Percentiles rank a stretch among this genome's conserved stretches.
Conservation (phyloP, 2,329 filamentous ascomycete genomes). For the Tolypocladium inflatum region DNA sequence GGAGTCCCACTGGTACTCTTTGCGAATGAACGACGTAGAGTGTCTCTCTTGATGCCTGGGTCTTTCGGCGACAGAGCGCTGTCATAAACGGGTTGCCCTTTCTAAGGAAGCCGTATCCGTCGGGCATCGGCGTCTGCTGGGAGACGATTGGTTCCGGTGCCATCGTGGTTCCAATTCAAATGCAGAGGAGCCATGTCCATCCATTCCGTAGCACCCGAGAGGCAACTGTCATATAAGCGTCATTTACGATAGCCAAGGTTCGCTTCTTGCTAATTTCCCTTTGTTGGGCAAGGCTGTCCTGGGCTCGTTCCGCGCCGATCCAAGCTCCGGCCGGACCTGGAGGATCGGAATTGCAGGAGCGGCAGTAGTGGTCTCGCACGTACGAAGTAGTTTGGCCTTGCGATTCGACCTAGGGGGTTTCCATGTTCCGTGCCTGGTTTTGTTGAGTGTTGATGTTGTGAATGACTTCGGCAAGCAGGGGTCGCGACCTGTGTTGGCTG, state of each 20-base stretch:
- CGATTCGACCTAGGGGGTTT: not conserved
- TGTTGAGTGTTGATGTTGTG: not conserved
- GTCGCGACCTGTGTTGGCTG: not conserved
- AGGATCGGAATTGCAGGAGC: not conserved
- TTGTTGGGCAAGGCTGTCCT: not conserved
- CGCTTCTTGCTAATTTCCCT: not conserved
- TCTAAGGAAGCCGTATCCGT: slow-evolving; percentile 29
- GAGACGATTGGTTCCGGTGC: slow-evolving; percentile 12
- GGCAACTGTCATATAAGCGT: too few species aligned
- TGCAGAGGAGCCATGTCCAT: not conserved
- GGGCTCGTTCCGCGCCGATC: not conserved
- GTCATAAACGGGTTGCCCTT: slow-evolving; percentile 34
- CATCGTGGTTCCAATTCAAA: not conserved
- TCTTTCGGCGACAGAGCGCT: slow-evolving; percentile 26
- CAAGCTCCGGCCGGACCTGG: not conserved
- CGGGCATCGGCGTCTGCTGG: slow-evolving; percentile 20
- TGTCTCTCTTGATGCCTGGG: slow-evolving; percentile 18
- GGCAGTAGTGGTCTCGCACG: not conserved
- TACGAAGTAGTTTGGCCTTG: not conserved
- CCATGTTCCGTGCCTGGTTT: not conserved
- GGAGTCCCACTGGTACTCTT: slow-evolving; percentile 22
- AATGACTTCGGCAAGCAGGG: not conserved
- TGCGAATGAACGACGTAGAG: slow-evolving; percentile 26
- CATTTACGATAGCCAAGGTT: not conserved
- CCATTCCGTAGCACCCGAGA: not conserved